Percentiles rank a stretch among this genome's conserved stretches.
phyloP scores from a whole-genome alignment of 2,329 filamentous ascomycete species.

The Sclerotinia glacialis region DNA sequence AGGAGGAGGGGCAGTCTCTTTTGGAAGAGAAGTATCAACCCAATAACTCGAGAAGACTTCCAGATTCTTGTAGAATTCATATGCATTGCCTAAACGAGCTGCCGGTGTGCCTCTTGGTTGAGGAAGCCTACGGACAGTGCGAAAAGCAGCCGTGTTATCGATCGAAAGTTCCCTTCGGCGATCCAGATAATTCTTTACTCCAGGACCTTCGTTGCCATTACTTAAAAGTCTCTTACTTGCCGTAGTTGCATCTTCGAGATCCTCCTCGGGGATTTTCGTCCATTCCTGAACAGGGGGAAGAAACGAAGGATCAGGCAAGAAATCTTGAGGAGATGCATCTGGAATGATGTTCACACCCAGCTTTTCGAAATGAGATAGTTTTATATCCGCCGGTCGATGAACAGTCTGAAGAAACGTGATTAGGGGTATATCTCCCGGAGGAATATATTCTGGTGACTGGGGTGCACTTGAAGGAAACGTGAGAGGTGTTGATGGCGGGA shows the following conservation, averaged over 20 bases:
- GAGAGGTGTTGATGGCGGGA: conserved; percentile 35
- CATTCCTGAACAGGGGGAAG: conserved; percentile 54
- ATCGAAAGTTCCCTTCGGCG: conserved; percentile 56
- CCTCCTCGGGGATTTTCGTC: conserved; percentile 38
- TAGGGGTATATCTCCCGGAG: conserved; percentile 42
- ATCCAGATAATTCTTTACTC: conserved; percentile 57
- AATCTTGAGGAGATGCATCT: conserved; percentile 47
- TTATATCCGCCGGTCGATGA: conserved; percentile 51
- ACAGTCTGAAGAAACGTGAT: conserved; percentile 53
- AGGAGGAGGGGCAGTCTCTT: conserved; percentile 27
- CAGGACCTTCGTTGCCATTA: conserved; percentile 55
- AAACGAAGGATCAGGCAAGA: conserved; percentile 54
- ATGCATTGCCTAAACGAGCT: conserved; percentile 59
- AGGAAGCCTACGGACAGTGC: conserved; percentile 58
- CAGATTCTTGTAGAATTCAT: conserved; percentile 64
- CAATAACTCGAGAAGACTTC: conserved; percentile 59
- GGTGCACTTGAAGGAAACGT: conserved; percentile 34
- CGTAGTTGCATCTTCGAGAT: conserved; percentile 45
- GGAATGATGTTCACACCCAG: conserved; percentile 55
- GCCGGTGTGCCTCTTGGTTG: conserved; percentile 52
- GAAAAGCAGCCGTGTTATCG: conserved; percentile 57
- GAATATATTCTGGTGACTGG: conserved; percentile 30
- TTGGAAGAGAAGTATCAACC: conserved; percentile 54
- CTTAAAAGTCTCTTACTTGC: conserved; percentile 49
- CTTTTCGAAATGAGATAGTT: conserved; percentile 52